Evolutionary conservation across 2,329 filamentous ascomycete species (phyloP), one percentile per base, ranked within the genome.

Genomic region (Cladophialophora chaetospira): DNA sequence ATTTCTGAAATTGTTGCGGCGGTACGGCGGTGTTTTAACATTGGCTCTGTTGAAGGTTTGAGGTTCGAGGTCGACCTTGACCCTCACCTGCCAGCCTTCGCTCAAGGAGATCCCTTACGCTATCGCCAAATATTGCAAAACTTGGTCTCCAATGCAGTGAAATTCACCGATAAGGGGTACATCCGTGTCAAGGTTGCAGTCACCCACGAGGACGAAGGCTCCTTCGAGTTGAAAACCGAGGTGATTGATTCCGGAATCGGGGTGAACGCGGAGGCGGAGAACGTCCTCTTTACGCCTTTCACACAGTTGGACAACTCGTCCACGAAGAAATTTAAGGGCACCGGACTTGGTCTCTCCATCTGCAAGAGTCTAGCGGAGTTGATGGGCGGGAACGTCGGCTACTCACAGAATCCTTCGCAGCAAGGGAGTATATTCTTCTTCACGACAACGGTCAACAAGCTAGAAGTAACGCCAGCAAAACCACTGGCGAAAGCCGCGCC

Each of bases 101-200:
- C 79, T 2, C 76, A 78, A 58, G 82, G 83, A 4, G 84, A 87
- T 59, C 78, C 82, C 3, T 73, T 85, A 3, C 78, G 83, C 13
- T 85, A 82, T 63, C 79, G 83, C 6, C 83, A 86, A 61, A 79
- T 86, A 13, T 65, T 86, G n/a, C 81, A 85, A 61, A 86, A 86
- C 60, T 72, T 86, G 3, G 71, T 86, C 13, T 76, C 78, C 13
- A 87, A 87, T 63, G 83, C 83, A 1, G 77, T 78, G 40, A 87
- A 87, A 60, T 86, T 86, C 62, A 86, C 83, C 3, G 79, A 84
- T 19, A 69, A 74, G 28, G 83, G 83, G 0, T 75, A 74, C 55
- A 76, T 86, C 29, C 70, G 72, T 1, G 72, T 78, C 60, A 67
- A 51, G 62, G 70, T 44, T n/a, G 15, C 21, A 5, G 42, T 51